phyloP scores from a whole-genome alignment of 2,329 filamentous ascomycete genomes.

The Cladosporium sp. region DNA sequence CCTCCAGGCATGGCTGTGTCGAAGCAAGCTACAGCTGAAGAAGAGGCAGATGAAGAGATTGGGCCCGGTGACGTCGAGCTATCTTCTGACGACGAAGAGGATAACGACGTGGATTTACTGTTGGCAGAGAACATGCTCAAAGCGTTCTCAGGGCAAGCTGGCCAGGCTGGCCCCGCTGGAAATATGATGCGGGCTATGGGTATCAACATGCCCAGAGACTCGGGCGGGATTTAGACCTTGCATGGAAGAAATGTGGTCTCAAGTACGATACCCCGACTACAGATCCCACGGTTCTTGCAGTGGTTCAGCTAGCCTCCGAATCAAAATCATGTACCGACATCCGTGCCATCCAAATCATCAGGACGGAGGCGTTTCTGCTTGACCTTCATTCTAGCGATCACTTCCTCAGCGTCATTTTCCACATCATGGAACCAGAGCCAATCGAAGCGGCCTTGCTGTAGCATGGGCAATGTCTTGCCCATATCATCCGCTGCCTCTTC shows the following conservation, averaged over 20 bases:
- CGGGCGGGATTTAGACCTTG: neutral
- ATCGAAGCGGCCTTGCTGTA: neutral
- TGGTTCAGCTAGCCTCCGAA: neutral
- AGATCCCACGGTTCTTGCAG: neutral
- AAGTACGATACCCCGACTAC: neutral
- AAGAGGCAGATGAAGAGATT: constrained; percentile 41
- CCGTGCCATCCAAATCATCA: neutral
- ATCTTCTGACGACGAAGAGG: constrained; percentile 49
- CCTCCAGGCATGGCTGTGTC: constrained; percentile 28
- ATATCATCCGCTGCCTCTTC: neutral
- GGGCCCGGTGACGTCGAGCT: constrained; percentile 37
- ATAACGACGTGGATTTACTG: constrained; percentile 79
- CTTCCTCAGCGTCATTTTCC: neutral
- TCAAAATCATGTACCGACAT: neutral
- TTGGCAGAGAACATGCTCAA: constrained; percentile 88
- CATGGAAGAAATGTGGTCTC: neutral
- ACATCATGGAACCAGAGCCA: constrained; percentile 6
- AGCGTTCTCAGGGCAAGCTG: constrained; percentile 87
- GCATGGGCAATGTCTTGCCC: neutral
- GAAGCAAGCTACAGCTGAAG: constrained; percentile 37
- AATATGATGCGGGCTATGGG: constrained; percentile 89
- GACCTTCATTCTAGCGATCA: neutral
- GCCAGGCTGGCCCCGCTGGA: constrained; percentile 79
- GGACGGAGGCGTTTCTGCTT: neutral
- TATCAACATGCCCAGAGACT: constrained; percentile 73